Percentiles rank a stretch among this genome's conserved stretches.
phyloP scores from a whole-genome alignment of 2,329 filamentous ascomycete genomes.

The Diplocarpon mali region DNA sequence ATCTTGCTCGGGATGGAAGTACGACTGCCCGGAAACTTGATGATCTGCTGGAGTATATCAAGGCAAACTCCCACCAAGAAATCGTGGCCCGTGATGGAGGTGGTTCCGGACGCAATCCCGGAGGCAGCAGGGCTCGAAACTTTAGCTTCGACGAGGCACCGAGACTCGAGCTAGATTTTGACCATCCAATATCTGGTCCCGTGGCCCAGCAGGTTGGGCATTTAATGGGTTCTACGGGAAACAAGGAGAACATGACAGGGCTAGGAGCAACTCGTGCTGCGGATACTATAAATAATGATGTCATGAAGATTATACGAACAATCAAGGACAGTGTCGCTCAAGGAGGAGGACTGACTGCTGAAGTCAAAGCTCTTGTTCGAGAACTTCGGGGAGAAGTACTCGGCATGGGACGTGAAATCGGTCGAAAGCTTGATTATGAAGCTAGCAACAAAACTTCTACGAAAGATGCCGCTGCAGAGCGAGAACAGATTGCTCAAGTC shows the following conservation, averaged over 20 bases:
- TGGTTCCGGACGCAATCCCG: constrained; percentile 11
- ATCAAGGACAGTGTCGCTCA: constrained; percentile 89
- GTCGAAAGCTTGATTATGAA: constrained; percentile 70
- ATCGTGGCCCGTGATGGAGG: constrained; percentile 35
- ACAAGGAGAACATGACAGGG: constrained; percentile 20
- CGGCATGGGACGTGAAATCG: constrained; percentile 87
- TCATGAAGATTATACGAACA: constrained; percentile 70
- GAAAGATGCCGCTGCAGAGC: constrained; percentile 41
- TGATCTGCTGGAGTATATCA: constrained; percentile 56
- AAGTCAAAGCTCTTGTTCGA: constrained; percentile 82
- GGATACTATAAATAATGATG: constrained; percentile 61
- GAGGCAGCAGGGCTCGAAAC: constrained; percentile 18
- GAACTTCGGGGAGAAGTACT: constrained; percentile 87
- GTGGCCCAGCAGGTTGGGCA: constrained; percentile 25
- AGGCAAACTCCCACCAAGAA: constrained; percentile 43
- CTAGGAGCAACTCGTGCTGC: constrained; percentile 31
- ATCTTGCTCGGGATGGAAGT: constrained; percentile 46
- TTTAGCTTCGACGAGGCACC: constrained; percentile 28
- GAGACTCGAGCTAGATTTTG: constrained; percentile 29
- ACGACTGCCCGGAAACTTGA: constrained; percentile 53
- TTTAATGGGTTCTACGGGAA: constrained; percentile 18
- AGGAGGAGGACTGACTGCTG: constrained; percentile 77
- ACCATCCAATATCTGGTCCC: constrained; percentile 27
- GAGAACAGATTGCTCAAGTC: constrained; percentile 64
- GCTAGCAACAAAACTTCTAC: constrained; percentile 33